Percentiles rank a stretch among this genome's conserved stretches.
phyloP scores from a whole-genome alignment of 202 grass and related monocot genomes.

The Carex sylvatica region DNA sequence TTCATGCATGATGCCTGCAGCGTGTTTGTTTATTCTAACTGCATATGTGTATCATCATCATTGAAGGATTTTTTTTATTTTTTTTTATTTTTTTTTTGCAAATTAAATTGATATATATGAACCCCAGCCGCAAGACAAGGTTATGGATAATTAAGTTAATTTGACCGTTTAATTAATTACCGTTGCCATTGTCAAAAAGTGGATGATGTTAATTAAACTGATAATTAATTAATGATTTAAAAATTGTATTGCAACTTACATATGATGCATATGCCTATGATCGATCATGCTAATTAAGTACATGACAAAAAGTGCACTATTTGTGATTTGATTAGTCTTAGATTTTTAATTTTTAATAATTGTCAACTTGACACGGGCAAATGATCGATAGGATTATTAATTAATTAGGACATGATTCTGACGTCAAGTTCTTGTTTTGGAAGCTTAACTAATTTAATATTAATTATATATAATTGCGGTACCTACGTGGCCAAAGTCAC shows the following conservation, averaged over 20 bases:
- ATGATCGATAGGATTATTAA: neutral
- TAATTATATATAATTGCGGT: neutral
- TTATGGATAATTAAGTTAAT: neutral
- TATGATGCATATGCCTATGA: neutral
- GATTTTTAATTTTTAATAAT: constrained; percentile 2
- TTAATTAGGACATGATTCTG: constrained; percentile 8
- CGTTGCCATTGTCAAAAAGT: neutral
- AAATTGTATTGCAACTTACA: neutral
- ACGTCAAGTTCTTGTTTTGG: neutral
- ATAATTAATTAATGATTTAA: neutral
- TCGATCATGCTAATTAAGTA: neutral
- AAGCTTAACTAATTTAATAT: constrained; percentile 15
- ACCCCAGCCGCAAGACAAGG: constrained; percentile 1
- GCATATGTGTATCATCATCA: neutral
- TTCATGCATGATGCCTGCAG: neutral
- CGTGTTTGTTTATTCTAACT: neutral
- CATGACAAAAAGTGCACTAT: constrained; percentile 19
- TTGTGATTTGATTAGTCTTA: constrained; percentile 15
- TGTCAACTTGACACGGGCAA: neutral
- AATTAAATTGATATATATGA: constrained; percentile 2
- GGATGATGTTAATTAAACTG: neutral
- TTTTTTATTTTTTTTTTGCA: too few relatives aligned
- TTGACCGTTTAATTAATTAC: neutral
- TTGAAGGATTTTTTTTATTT: neutral
- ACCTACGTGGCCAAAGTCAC: neutral